Base-by-base conservation (phyloP, 495 filamentous ascomycete species). In the Neurospora hispaniola region DNA sequence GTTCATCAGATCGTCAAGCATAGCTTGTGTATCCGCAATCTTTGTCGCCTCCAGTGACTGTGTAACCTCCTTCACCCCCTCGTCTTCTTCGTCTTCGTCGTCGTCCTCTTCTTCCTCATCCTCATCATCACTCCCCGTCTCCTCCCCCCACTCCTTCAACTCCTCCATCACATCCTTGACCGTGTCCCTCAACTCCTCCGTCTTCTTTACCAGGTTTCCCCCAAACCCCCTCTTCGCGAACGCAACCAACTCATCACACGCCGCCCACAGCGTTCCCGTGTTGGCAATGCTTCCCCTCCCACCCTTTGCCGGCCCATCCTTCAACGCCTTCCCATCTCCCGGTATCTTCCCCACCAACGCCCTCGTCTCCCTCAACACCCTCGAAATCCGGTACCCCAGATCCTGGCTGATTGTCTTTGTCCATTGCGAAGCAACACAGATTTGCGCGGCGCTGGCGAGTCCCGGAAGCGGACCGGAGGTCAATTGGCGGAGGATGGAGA, bases 71-170 rank as follows among this genome's bases (percentile, higher is more conserved):
- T 75, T 69, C 35, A 79, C 74, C 4, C 71, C 71, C 70, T 62
- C 48, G 0, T 54, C n/a, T 2, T 62, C 48, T 3, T 54, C n/a
- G 1, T 54, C 46, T 5, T 83, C 84, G 9, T 82, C 81, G 2
- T 82, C 77, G 27, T 79, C 81, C 6, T 83, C 79, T 16, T 77
- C 75, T 6, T 83, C 81, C 0, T 80, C 81, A 4, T 82, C 82
- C 11, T 86, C 84, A 2, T 85, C 83, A 4, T 86, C 85, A 0
- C 80, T 81, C 3, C 83, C 84, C 27, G 85, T 86, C 74, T 90
- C 89, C n/a, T 90, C 90, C 69, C 90, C 89, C 91, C 94, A 97
- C 76, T 93, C 91, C 73, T 93, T 92, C 74, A 97, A 81, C 81
- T 97, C 94, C 75, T 90, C 86, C 39, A 96, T 85, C 0, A 93